These are phyloP conservation scores for Cantharellus anzutake DNA, from an alignment of 768 basidiomycete species.

Conservation along the genomic window DNA sequence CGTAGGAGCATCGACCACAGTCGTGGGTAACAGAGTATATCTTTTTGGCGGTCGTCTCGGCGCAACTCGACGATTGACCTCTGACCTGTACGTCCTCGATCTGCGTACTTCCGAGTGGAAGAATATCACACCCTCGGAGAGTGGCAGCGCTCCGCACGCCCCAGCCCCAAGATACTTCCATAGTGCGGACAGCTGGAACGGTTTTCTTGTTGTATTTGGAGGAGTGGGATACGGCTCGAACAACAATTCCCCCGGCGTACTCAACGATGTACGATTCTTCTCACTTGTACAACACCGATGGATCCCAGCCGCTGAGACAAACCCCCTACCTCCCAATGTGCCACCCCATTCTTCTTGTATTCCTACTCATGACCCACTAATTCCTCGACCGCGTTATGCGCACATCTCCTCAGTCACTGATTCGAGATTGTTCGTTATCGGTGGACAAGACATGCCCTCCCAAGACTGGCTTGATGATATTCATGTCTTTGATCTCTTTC, in stretches of 20 bases:
- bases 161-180: slow-evolving; percentile 90
- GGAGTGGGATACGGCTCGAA: slow-evolving; percentile 79
- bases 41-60: slow-evolving; percentile 84
- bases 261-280: slow-evolving; percentile 83
- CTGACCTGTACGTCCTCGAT: slow-evolving; percentile 82
- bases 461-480: slow-evolving; percentile 90
- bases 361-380: slow-evolving; percentile 21
- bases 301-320: slow-evolving; percentile 35
- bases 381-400: slow-evolving; percentile 81
- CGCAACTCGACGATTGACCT: slow-evolving; percentile 70
- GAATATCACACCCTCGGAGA: slow-evolving; percentile 29
- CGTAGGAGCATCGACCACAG: slow-evolving; percentile 82
- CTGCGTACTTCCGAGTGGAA: slow-evolving; percentile 68
- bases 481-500: slow-evolving; percentile 65
- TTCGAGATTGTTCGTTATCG: slow-evolving; percentile 75
- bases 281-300: slow-evolving; percentile 53
- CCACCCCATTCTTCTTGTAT: slow-evolving; percentile 15
- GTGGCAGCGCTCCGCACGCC: slow-evolving; percentile 32
- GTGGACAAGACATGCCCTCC: slow-evolving; percentile 87
- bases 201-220: slow-evolving; percentile 81
- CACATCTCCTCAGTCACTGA: slow-evolving; percentile 80
- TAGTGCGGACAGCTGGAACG: slow-evolving; percentile 78
- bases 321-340: slow-evolving; percentile 15
- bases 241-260: slow-evolving; percentile 66
- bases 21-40: slow-evolving; percentile 74